A percentile compares a stretch with the other conserved stretches of the same genome.
Conservation (phyloP, 306 rosid species). For the Vigna radiata region DNA sequence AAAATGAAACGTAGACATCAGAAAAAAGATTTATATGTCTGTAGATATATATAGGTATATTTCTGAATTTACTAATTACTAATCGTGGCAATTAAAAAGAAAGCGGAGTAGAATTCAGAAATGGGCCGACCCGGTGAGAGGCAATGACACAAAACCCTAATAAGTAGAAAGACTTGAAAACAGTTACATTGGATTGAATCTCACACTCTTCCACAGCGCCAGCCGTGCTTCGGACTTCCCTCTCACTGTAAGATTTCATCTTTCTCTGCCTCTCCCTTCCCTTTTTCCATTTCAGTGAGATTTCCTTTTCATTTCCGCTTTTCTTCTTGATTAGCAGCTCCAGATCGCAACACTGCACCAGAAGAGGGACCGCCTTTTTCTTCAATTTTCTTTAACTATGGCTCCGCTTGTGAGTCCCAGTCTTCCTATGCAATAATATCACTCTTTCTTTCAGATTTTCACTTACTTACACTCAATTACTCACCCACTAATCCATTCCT, state of each 20-base stretch:
- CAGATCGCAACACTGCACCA: conserved; percentile 55
- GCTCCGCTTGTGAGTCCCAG: conserved; percentile 72
- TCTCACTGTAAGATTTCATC: conserved; percentile 24
- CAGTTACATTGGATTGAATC: neutral
- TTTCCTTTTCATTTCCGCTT: neutral
- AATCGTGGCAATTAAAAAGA: too few relatives aligned
- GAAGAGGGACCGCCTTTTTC: conserved; percentile 45
- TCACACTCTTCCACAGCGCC: neutral
- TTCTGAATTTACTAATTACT: too few relatives aligned
- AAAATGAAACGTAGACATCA: too few relatives aligned
- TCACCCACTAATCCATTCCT: neutral
- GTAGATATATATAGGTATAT: too few relatives aligned
- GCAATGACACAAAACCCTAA: conserved; percentile 52
- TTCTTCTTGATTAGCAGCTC: conserved; percentile 12
- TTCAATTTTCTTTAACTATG: conserved; percentile 63
- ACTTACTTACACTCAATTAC: too few relatives aligned
- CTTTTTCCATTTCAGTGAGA: neutral
- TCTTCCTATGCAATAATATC: neutral
- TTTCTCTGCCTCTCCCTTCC: neutral
- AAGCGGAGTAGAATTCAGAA: too few relatives aligned
- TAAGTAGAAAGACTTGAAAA: neutral
- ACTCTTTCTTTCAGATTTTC: neutral
- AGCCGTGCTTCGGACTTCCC: conserved; percentile 6
- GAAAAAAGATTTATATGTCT: too few relatives aligned
- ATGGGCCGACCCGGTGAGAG: conserved; percentile 42